phyloP scores from a whole-genome alignment of 805 yeast species.

The Yamadazyma tumulicola region DNA sequence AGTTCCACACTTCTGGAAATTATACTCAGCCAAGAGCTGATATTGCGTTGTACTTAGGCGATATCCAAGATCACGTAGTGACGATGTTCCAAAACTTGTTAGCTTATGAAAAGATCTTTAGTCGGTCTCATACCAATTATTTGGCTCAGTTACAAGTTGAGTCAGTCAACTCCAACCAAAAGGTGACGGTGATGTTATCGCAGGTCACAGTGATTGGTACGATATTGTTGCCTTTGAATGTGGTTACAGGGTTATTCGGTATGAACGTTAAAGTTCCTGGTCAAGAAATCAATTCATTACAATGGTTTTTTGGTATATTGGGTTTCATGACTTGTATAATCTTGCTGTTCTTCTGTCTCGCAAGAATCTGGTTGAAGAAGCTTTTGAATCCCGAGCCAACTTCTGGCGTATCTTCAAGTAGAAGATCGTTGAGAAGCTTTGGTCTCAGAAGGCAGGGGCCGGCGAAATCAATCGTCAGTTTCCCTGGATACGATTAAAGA shows the following conservation, averaged over 20 bases:
- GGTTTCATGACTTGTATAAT: constrained; percentile 25
- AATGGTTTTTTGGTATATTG: constrained; percentile 30
- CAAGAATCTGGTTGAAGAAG: constrained; percentile 20
- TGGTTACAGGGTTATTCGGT: constrained; percentile 89
- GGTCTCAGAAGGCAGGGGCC: constrained; percentile 26
- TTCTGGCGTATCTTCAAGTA: constrained; percentile 12
- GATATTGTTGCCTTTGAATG: constrained; percentile 80
- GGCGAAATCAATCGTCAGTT: constrained; percentile 37
- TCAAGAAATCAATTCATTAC: constrained; percentile 28
- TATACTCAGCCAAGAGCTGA: constrained; percentile 74
- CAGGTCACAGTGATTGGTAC: constrained; percentile 91
- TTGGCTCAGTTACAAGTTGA: constrained; percentile 93
- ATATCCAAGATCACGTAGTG: constrained; percentile 94
- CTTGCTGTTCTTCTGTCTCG: constrained; percentile 13
- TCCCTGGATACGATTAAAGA: constrained; percentile 10
- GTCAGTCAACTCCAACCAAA: constrained; percentile 79
- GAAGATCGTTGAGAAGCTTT: constrained; percentile 25
- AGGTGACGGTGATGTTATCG: constrained; percentile 81
- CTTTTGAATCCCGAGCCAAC: constrained; percentile 11
- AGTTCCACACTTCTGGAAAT: constrained; percentile 14
- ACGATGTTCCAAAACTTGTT: constrained; percentile 91
- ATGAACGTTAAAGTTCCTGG: constrained; percentile 95
- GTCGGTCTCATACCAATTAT: constrained; percentile 88
- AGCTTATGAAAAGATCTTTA: constrained; percentile 89
- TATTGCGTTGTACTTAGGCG: constrained; percentile 88